Conservation (phyloP, 1,139 yeast genomes). For the Saccharomycopsis crataegensis region DNA sequence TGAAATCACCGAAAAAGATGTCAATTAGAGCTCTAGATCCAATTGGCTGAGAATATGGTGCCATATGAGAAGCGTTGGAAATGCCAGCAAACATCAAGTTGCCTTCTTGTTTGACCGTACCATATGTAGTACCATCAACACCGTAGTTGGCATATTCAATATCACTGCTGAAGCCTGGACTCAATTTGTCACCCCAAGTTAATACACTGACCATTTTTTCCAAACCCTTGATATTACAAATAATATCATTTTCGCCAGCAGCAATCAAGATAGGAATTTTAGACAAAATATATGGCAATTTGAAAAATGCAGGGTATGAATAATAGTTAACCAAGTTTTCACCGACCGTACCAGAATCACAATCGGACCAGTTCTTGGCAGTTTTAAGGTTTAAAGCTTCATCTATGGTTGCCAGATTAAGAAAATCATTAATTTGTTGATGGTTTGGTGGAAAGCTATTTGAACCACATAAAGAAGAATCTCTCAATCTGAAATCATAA, state of each 20-base stretch:
- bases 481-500: slow-evolving; percentile 57
- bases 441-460: slow-evolving; percentile 48
- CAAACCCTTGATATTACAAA: slow-evolving; percentile 67
- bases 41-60: slow-evolving; percentile 64
- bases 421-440: slow-evolving; percentile 42
- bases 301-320: slow-evolving; percentile 45
- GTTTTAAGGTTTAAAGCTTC: slow-evolving; percentile 42
- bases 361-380: slow-evolving; percentile 52
- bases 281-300: slow-evolving; percentile 39
- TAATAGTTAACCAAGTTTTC: slow-evolving; percentile 36
- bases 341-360: slow-evolving; percentile 43
- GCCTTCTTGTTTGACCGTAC: slow-evolving; percentile 32
- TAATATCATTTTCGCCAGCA: slow-evolving; percentile 68
- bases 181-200: slow-evolving; percentile 45
- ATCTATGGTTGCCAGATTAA: slow-evolving; percentile 43
- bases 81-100: slow-evolving; percentile 61
- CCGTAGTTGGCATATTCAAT: slow-evolving; percentile 26
- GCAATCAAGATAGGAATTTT: slow-evolving; percentile 50
- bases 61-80: slow-evolving; percentile 70
- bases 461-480: slow-evolving; percentile 63
- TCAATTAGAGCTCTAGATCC: slow-evolving; percentile 43
- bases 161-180: slow-evolving; percentile 37
- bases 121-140: slow-evolving; percentile 32
- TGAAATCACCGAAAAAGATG: slow-evolving; percentile 14
- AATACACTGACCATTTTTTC: slow-evolving; percentile 49